Base-by-base conservation (phyloP, 2,329 filamentous ascomycete species). In the Daldinia sp. region DNA sequence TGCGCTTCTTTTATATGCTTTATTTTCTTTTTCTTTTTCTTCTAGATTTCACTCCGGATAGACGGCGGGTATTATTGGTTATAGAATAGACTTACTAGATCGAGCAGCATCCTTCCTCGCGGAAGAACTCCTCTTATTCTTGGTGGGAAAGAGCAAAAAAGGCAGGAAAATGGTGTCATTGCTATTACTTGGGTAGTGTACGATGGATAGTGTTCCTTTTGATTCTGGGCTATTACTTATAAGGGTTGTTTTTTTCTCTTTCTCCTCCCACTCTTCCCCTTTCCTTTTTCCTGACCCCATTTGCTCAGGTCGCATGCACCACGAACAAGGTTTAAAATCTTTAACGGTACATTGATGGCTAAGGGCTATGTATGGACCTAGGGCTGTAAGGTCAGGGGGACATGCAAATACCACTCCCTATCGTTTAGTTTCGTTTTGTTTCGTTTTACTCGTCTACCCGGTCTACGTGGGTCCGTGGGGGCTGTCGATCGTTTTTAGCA, bases 401-500 rank as follows among this genome's bases (percentile, higher is more conserved):
- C 28, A 51, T 63, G 46, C 28, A 59, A 59, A 60, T 33, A 57
- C 18, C 60, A 57, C 57, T 56, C 20, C 15, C 20, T 63, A 5
- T 23, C 20, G 9, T 54, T 39, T 54, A 20, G 9, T 54, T 35
- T 53, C 35, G 13, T 57, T 48, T 54, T 63, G 62, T 51, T 41
- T 44, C 59, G 41, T 60, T 62, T 44, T 23, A 23, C 20, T 23
- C 20, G 20, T 23, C 20, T 23, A 23, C 20, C 20, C 20, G 20
- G 46, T 39, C 48, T 33, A 33, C 63, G 54, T 71, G 69, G 69
- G 69, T 44, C 39, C 66, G 60, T 71, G 69, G 69, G 69, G 69
- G 69, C 69, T 35, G 69, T 63, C 69, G 69, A 71, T 69, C 69
- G 46, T 71, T 65, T 70, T 69, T 64, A 71, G 65, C 68, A 60